These are phyloP conservation scores for Dioszegia aurantiaca DNA, from an alignment of 768 basidiomycete genomes.

Conservation along the genomic window DNA sequence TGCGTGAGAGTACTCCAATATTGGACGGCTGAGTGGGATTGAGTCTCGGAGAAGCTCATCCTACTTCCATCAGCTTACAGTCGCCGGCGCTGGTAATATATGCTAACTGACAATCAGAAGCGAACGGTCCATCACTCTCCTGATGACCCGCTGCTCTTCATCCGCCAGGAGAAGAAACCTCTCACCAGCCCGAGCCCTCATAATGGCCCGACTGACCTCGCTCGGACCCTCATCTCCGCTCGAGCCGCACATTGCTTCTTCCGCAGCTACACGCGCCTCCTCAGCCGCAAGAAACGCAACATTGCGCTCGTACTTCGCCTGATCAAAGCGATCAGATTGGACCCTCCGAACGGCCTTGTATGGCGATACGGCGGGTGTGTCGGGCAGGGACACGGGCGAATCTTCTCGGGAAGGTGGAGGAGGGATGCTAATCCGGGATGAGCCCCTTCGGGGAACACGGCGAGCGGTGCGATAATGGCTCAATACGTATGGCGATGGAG, in stretches of 20 bases:
- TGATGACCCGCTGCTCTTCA: slow-evolving; percentile 12
- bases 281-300: neutral
- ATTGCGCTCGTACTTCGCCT: slow-evolving; percentile 9
- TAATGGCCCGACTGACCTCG: neutral
- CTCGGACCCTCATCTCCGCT: slow-evolving; percentile 2
- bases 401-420: neutral
- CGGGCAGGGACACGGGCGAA: slow-evolving; percentile 12
- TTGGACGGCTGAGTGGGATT: neutral
- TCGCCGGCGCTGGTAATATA: neutral
- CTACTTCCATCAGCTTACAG: slow-evolving; percentile 6
- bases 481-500: neutral
- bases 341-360: neutral
- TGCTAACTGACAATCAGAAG: slow-evolving; percentile 9
- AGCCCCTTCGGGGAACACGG: neutral
- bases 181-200: neutral
- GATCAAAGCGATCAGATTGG: slow-evolving; percentile 12
- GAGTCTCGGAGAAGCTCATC: slow-evolving; percentile 3
- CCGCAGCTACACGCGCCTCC: neutral
- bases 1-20: neutral
- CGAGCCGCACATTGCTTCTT: neutral
- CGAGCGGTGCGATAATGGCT: slow-evolving; percentile 5
- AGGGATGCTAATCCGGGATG: too few species aligned
- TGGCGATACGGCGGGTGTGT: neutral
- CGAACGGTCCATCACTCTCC: slow-evolving; percentile 6
- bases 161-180: neutral